phyloP scores from a whole-genome alignment of 371 early-diverging fungal genomes.

The Mucor plumbeus region DNA sequence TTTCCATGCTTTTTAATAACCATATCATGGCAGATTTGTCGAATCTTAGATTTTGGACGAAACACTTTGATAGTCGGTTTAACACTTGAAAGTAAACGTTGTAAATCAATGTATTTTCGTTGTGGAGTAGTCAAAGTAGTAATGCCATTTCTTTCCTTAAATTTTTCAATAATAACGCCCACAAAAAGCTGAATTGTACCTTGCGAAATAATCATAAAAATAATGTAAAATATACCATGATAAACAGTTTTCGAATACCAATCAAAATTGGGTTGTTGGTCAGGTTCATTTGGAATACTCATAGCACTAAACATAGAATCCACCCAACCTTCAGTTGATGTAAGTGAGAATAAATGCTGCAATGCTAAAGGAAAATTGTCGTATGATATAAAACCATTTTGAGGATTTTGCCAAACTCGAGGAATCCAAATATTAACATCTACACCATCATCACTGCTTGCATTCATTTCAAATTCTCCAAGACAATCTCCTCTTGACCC shows the following conservation, averaged over 20 bases:
- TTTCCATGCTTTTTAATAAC: conserved; percentile 57
- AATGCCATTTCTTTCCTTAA: conserved; percentile 64
- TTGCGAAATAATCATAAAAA: conserved; percentile 65
- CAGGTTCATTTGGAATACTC: conserved; percentile 54
- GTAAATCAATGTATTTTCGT: conserved; percentile 61
- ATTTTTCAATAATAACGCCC: conserved; percentile 68
- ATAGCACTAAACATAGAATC: conserved; percentile 55
- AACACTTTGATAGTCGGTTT: conserved; percentile 60
- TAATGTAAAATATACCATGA: conserved; percentile 58
- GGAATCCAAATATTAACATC: conserved; percentile 46
- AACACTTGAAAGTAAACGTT: conserved; percentile 56
- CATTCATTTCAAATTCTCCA: conserved; percentile 51
- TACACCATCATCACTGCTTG: conserved; percentile 37
- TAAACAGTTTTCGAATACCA: conserved; percentile 55
- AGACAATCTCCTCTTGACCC: conserved; percentile 47
- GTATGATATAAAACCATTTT: conserved; percentile 51
- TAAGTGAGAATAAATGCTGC: conserved; percentile 55
- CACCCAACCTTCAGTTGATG: conserved; percentile 68
- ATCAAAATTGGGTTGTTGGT: conserved; percentile 54
- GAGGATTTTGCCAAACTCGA: conserved; percentile 60
- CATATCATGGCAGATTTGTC: conserved; percentile 57
- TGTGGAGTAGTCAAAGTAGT: conserved; percentile 60
- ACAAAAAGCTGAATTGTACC: conserved; percentile 66
- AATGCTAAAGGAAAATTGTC: conserved; percentile 56
- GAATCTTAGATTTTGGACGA: conserved; percentile 47